Evolutionary conservation across 148 eudicot genomes (phyloP).

Genomic region (Camellia granthamiana): DNA sequence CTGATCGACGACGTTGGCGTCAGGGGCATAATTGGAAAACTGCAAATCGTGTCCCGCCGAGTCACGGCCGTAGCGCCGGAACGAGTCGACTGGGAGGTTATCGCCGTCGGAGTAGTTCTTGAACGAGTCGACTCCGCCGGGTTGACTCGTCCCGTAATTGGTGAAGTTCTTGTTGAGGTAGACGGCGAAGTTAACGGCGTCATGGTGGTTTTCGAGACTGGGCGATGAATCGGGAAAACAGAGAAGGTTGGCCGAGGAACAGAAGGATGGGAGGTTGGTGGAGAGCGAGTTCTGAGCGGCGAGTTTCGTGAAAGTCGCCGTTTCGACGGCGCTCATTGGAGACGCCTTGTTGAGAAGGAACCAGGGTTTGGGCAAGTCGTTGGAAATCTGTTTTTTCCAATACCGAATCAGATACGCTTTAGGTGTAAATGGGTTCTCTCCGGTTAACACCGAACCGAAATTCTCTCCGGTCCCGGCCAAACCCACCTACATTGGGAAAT

Average conservation of each 20-base stretch:
- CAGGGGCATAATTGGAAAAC: constrained; percentile 43
- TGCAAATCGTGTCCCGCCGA: constrained; percentile 51
- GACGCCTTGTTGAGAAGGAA: constrained; percentile 66
- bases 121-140: constrained; percentile 54
- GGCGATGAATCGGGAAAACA: constrained; percentile 54
- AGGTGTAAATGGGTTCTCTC: constrained; percentile 65
- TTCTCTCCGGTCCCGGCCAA: background rate
- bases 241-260: constrained; percentile 58
- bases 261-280: constrained; percentile 47
- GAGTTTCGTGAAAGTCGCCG: constrained; percentile 58
- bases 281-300: constrained; percentile 56
- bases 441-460: background rate
- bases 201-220: constrained; percentile 37
- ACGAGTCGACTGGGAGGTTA: constrained; percentile 37
- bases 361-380: constrained; percentile 50
- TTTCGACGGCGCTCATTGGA: constrained; percentile 53
- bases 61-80: constrained; percentile 66
- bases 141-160: constrained; percentile 54
- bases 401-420: constrained; percentile 58
- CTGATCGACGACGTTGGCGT: constrained; percentile 44
- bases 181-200: constrained; percentile 25
- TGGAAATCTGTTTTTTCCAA: constrained; percentile 81
- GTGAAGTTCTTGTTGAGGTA: constrained; percentile 62
- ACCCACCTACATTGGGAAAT: constrained; percentile 28
- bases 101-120: constrained; percentile 44